phyloP scores from a whole-genome alignment of 1,139 yeast genomes.

The Eremothecium sinecaudum region DNA sequence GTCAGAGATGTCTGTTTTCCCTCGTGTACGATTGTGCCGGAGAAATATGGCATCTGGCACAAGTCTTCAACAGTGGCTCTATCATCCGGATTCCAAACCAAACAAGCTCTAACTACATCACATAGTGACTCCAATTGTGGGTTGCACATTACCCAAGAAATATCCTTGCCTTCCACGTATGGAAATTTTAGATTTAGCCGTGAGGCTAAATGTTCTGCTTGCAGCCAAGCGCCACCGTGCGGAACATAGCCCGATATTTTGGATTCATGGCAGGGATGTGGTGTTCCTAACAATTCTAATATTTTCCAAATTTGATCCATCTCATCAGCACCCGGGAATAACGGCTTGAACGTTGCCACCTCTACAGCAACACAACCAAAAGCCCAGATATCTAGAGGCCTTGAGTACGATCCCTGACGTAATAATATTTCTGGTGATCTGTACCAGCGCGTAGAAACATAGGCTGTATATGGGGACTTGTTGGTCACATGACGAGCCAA shows the following conservation, averaged over 20 bases:
- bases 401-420: constrained; percentile 55
- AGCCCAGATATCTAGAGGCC: constrained; percentile 90
- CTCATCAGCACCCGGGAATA: constrained; percentile 78
- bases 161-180: constrained; percentile 33
- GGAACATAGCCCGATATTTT: constrained; percentile 33
- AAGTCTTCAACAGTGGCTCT: constrained; percentile 43
- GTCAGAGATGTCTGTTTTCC: constrained; percentile 3
- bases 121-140: constrained; percentile 36
- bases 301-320: constrained; percentile 67
- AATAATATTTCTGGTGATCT: constrained; percentile 86
- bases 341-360: constrained; percentile 61
- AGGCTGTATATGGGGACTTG: constrained; percentile 55
- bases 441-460: constrained; percentile 94
- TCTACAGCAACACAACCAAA: constrained; percentile 83
- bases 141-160: constrained; percentile 34
- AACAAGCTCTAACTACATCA: constrained; percentile 47
- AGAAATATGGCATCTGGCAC: constrained; percentile 46
- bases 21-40: constrained; percentile 33
- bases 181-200: constrained; percentile 50
- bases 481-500: constrained; percentile 59
- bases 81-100: constrained; percentile 55
- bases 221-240: constrained; percentile 61
- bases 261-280: constrained; percentile 32
- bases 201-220: constrained; percentile 43
- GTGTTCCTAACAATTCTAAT: constrained; percentile 62